Conservation (phyloP, 352 stramenopile species). For the Blastocystis hominis region DNA sequence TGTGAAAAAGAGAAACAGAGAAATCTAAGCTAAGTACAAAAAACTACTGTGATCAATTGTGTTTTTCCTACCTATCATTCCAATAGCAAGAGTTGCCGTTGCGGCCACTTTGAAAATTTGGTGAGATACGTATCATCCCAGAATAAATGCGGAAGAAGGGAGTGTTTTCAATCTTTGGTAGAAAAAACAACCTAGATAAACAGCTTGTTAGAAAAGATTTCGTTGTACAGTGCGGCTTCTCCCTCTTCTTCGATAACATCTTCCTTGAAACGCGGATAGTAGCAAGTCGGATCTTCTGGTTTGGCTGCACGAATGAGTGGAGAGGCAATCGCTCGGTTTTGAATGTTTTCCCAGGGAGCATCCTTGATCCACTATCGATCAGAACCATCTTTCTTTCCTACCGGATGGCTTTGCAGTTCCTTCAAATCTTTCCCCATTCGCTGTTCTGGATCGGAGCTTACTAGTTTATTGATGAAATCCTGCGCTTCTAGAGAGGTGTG, state of each 20-base stretch:
- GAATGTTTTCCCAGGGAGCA: not conserved
- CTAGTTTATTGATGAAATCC: not conserved
- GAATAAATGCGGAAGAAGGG: too few species aligned
- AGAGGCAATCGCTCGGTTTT: not conserved
- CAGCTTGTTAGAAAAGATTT: not conserved
- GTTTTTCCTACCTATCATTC: too few species aligned
- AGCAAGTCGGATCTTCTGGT: not conserved
- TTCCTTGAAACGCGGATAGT: slow-evolving; percentile 16
- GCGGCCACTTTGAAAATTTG: too few species aligned
- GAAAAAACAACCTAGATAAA: not conserved
- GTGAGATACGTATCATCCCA: too few species aligned
- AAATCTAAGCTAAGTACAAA: not conserved
- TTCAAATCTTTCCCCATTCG: not conserved
- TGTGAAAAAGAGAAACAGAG: slow-evolving; percentile 33
- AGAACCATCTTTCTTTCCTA: not conserved
- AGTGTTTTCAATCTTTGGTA: not conserved
- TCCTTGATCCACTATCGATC: slow-evolving; percentile 4
- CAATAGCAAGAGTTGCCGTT: too few species aligned
- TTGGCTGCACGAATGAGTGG: slow-evolving; percentile 3
- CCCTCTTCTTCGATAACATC: slow-evolving; percentile 30
- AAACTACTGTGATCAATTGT: too few species aligned
- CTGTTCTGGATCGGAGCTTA: not conserved
- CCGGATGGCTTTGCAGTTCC: not conserved
- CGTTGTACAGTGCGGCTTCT: not conserved
- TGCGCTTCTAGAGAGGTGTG: not conserved